Base-by-base conservation (phyloP, 306 rosid species). In the peach (Prunus persica) region DNA sequence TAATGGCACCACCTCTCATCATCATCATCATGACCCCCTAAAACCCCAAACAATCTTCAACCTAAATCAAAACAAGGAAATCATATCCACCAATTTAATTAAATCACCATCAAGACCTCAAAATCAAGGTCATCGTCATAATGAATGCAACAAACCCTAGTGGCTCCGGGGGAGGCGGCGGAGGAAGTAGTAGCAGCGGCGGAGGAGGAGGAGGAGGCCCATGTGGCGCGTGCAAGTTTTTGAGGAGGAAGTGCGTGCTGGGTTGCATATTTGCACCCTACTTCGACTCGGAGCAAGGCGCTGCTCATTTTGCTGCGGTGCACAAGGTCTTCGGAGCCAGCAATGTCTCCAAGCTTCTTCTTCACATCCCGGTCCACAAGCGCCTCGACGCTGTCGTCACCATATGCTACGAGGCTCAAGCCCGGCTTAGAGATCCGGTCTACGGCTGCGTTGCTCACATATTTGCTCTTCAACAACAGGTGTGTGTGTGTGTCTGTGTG, bases 291-390 rank as follows among this genome's bases (percentile, higher is more conserved):
- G 97, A 94, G 76, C 97, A 94, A 83, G 97, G 98, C 0, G 95
- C 95, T 0, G 81, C 91, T 0, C 97, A 94, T 49, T 94, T 94
- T 66, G 97, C 98, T 1, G 96, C 97, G 2, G 98, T 94, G 49
- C 98, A 94, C 41, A 94, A 90, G 86, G 95, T 94, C 50, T 94
- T 94, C 52, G 98, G 98, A 2, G 98, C 98, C 1, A 94, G 97
- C 71, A 94, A 94, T n/a, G 97, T 94, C 57, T 94, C 97, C 0
- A 94, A 94, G 82, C 80, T 94, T 43, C 96, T 94, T 9, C 86
- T 67, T 11, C 92, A 84, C 43, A 90, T 94, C 51, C 98, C 97
- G 27, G 88, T 83, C 4, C 92, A 88, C 41, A 89, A 86, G 76
- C 86, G 98, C 55, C 90, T 85, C 5, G 98, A 91, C 66, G 96